These are phyloP conservation scores for Pichia inconspicua DNA, from an alignment of 1,139 yeast genomes.

Conservation along the genomic window DNA sequence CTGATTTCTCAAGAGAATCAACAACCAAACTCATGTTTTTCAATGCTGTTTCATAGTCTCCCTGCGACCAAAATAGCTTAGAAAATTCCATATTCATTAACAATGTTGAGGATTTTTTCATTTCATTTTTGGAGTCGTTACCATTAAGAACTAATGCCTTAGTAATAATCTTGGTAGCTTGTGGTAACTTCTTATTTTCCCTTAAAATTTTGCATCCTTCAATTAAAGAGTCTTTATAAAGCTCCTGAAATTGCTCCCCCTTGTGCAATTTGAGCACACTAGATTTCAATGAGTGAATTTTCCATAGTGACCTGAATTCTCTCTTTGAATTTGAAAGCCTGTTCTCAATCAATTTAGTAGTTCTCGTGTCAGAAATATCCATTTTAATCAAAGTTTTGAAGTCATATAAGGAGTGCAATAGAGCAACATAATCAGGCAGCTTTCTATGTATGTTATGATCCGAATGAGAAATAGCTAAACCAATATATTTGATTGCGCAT, in stretches of 20 bases:
- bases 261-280: slow-evolving; percentile 43
- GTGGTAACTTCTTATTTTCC: slow-evolving; percentile 58
- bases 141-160: slow-evolving; percentile 48
- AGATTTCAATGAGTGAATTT: slow-evolving; percentile 49
- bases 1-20: slow-evolving; percentile 13
- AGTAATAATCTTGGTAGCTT: slow-evolving; percentile 68
- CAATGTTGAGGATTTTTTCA: slow-evolving; percentile 21
- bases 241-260: slow-evolving; percentile 31
- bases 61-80: slow-evolving; percentile 81
- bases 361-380: slow-evolving; percentile 11
- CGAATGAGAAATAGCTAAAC: slow-evolving; percentile 53
- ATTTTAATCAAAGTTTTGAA: slow-evolving; percentile 31
- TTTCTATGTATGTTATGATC: slow-evolving; percentile 46
- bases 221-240: slow-evolving; percentile 47
- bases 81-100: slow-evolving; percentile 76
- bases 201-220: slow-evolving; percentile 62
- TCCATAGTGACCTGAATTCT: slow-evolving; percentile 57
- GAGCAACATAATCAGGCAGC: slow-evolving; percentile 36
- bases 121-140: slow-evolving; percentile 9
- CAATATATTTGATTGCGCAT: slow-evolving; percentile 48
- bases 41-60: slow-evolving; percentile 81
- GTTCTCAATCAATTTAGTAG: slow-evolving; percentile 15
- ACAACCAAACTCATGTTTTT: slow-evolving; percentile 47
- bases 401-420: slow-evolving; percentile 69
- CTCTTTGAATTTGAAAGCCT: slow-evolving; percentile 49